Evolutionary conservation across 495 filamentous ascomycete genomes (phyloP), one percentile per base, ranked within the genome.

Genomic region (Daldinia grandis): DNA sequence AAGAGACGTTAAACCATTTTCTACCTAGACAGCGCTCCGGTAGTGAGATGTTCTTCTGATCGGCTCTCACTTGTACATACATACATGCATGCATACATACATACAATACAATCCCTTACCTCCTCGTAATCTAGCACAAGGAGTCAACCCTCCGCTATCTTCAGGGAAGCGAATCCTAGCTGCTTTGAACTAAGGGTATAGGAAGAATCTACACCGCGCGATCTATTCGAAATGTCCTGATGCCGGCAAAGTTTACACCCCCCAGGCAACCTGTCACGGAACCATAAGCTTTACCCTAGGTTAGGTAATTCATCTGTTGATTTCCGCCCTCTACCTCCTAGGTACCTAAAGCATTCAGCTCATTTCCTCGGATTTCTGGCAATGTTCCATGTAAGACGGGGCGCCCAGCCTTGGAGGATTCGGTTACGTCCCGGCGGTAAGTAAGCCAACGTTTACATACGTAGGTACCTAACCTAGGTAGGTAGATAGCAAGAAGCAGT

Each of bases 331-430:
- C 35, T 55, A 47, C n/a, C n/a, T n/a, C n/a, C n/a, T n/a, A n/a
- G n/a, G n/a, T n/a, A n/a, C n/a, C n/a, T n/a, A n/a, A n/a, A 38
- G 40, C 28, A 57, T 14, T 21, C 14, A 44, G 15, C 33, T 47
- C 57, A 17, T 15, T 24, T 30, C 19, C 31, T 44, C 15, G 15
- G 35, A 44, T 54, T 66, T 56, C 33, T 62, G 53, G 38, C 38
- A 9, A 35, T 3, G 8, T 40, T 56, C 30, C 49, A 56, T 70
- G 49, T 10, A 27, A 51, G 35, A 57, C 17, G 19, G n/a, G 58
- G 19, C 19, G 37, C 55, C 55, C 37, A 61, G 56, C 31, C 50
- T 67, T 47, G 47, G 17, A 60, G 64, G 55, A 64, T 63, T 72
- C 42, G 42, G 50, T 57, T 62, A 42, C 56, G 38, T 62, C 17